Conservation (phyloP, 495 filamentous ascomycete species). For the Oleoguttula mirabilis region DNA sequence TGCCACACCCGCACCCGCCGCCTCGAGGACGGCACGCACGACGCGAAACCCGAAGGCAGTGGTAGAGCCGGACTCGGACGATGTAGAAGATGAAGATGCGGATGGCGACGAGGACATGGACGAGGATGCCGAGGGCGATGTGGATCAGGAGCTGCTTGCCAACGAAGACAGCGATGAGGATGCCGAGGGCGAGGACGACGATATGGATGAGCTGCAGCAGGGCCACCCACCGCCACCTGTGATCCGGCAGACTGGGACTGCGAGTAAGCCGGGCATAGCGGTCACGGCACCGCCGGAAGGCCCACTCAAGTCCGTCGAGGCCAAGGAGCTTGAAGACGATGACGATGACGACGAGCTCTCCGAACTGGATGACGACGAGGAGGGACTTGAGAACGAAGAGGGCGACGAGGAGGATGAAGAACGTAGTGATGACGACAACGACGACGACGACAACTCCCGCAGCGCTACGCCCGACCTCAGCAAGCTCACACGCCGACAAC, state of each 20-base stretch:
- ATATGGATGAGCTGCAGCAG: constrained; percentile 18
- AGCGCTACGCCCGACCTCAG: constrained; percentile 65
- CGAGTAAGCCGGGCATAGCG: constrained; percentile 27
- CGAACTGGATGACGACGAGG: constrained; percentile 32
- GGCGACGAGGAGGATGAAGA: constrained; percentile 41
- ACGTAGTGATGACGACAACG: constrained; percentile 37
- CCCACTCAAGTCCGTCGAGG: constrained; percentile 42
- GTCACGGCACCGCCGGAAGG: constrained; percentile 31
- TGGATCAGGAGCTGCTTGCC: constrained; percentile 2
- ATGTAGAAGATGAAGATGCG: constrained; percentile 35
- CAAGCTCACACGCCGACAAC: constrained; percentile 80
- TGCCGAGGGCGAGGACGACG: constrained; percentile 20
- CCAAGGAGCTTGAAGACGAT: constrained; percentile 47
- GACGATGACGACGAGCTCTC: constrained; percentile 37
- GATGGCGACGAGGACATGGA: constrained; percentile 36
- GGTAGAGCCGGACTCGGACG: constrained; percentile 41
- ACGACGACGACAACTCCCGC: constrained; percentile 54
- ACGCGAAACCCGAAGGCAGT: constrained; percentile 28
- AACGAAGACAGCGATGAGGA: constrained; percentile 32
- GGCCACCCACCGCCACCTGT: constrained; percentile 17
- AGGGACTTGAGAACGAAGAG: constrained; percentile 46
- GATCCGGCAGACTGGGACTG: constrained; percentile 35
- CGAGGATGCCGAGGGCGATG: constrained; percentile 44
- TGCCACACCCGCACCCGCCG: constrained; percentile 9
- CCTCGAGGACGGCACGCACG: constrained; percentile 2